Base-by-base conservation (phyloP, 1,139 yeast species). In the Geotrichum australiense region DNA sequence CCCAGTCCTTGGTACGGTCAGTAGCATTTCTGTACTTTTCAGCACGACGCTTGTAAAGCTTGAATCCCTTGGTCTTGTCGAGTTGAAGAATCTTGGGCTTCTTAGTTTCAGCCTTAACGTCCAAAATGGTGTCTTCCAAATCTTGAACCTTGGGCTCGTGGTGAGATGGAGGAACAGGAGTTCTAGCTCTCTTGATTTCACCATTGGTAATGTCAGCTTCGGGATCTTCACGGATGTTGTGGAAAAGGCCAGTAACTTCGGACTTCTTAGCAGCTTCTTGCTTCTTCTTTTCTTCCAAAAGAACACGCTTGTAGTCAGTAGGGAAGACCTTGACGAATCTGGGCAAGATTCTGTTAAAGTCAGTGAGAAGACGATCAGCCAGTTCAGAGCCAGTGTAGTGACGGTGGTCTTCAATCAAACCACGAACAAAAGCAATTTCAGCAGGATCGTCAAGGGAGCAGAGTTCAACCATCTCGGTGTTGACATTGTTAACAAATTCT, bases 311-410 rank as follows among this genome's bases (percentile, higher is more conserved):
- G 70, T 89, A 91, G 63, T 91, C 98, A 47, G 69, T 67, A 40
- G 98, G 97, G 61, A 91, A 75, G 29, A 91, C 96, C 71, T 89
- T 89, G 55, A 89, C 96, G 60, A 91, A 87, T 51, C 91, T 76
- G 41, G 91, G 87, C 59, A 91, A 70, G 61, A 83, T 75, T 57
- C 94, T 75, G 72, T 87, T 85, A 73, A 91, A 91, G 64, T 87
- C 89, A 50, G 69, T 72, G 69, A 91, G 74, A 49, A 91, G 74
- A 48, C 83, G 75, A 54, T 78, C 84, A 39, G 97, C 96, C 50
- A 91, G 75, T 59, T 82, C 93, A 25, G 97, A 91, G 27, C 80
- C 84, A 45, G 97, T 91, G 75, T 83, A 87, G 62, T 87, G 95
- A 56, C 89, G 80, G 63, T 91, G 97, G 57, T 91, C 96, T 65